Evolutionary conservation across 768 basidiomycete genomes (phyloP).

Genomic region (Panaeolus papilionaceus): DNA sequence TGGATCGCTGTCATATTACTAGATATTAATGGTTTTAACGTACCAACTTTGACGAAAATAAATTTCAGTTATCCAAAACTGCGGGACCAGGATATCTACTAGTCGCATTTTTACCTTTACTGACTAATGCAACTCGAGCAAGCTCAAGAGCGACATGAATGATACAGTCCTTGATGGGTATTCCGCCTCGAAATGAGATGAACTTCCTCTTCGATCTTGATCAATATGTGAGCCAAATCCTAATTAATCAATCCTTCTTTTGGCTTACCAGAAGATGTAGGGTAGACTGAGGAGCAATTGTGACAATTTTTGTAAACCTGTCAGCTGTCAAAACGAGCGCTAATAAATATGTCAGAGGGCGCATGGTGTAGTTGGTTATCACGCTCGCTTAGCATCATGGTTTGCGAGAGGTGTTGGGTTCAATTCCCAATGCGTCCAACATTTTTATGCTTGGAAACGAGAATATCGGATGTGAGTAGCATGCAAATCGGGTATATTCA

Average conservation of each 20-base stretch:
- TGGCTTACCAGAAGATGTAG: no score
- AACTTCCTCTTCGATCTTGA: neutral
- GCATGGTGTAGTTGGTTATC: slow-evolving; percentile 33
- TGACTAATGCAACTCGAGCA: no score
- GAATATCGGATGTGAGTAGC: no score
- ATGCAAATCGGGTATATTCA: no score
- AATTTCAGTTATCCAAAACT: neutral
- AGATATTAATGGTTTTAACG: neutral
- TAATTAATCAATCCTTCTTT: no score
- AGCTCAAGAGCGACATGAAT: no score
- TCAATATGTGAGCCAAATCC: neutral
- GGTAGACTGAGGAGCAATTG: no score
- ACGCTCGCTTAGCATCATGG: slow-evolving; percentile 28
- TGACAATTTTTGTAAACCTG: no score
- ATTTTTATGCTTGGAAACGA: neutral
- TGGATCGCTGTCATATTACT: neutral
- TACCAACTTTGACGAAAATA: neutral
- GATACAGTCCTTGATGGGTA: no score
- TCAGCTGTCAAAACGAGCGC: no score
- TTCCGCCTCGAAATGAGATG: no score
- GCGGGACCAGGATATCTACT: neutral
- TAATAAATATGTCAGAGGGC: slow-evolving; percentile 23
- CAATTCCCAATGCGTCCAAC: slow-evolving; percentile 27
- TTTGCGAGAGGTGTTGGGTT: slow-evolving; percentile 30
- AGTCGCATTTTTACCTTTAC: neutral